A percentile compares a stretch with the other conserved stretches of the same genome.
These are phyloP conservation scores for Plantago lanceolata DNA, from an alignment of 305 asterid genomes.

Conservation along the genomic window DNA sequence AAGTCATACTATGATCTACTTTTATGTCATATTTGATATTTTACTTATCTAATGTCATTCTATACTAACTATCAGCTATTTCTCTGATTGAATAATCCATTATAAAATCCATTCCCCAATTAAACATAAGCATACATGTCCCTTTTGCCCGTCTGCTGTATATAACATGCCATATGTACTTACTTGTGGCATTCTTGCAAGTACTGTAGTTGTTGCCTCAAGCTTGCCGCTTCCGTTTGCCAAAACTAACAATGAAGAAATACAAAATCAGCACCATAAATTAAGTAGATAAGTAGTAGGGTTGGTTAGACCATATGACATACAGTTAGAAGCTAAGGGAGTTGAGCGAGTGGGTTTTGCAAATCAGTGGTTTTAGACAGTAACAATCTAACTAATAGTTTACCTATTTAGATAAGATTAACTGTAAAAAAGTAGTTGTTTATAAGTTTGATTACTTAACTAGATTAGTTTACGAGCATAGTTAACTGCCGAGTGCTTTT, in stretches of 20 bases:
- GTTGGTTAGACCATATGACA: background rate
- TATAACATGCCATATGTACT: background rate
- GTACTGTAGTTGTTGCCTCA: slow-evolving; percentile 13
- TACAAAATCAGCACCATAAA: background rate
- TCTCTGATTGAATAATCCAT: background rate
- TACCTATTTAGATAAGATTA: too few relatives aligned
- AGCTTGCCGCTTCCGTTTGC: slow-evolving; percentile 9
- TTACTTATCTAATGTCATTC: background rate
- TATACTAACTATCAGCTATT: background rate
- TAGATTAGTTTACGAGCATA: background rate
- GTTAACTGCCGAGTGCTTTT: background rate
- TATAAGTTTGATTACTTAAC: background rate
- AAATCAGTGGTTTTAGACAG: too few relatives aligned
- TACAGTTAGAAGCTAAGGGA: too few relatives aligned
- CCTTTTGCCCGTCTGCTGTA: background rate
- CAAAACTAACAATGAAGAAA: slow-evolving; percentile 6
- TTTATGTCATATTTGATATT: too few relatives aligned
- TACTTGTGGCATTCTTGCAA: slow-evolving; percentile 13
- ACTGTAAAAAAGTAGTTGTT: too few relatives aligned
- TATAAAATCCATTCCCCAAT: background rate
- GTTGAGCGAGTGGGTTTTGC: too few relatives aligned
- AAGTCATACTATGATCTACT: background rate
- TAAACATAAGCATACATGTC: background rate
- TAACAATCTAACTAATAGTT: too few relatives aligned
- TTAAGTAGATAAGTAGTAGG: background rate